Evolutionary conservation across 441 rosid genomes (phyloP), one percentile per base, ranked within the genome.

Genomic region (Brassica balearica): DNA sequence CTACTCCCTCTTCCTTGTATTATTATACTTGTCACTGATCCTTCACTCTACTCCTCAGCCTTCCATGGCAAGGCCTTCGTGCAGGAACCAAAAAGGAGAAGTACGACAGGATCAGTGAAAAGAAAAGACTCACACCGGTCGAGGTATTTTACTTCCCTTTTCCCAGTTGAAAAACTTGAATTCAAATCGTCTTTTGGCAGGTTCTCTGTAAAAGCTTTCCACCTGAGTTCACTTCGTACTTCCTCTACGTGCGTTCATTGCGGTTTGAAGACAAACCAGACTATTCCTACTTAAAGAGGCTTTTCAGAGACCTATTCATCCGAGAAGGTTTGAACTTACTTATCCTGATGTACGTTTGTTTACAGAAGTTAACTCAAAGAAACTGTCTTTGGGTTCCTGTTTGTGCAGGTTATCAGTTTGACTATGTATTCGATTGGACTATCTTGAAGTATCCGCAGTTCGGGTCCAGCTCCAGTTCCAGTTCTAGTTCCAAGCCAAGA

Each of bases 211-310:
- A 85, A 82, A 80, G 85, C 55, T 85, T 80, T 77, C 87, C 92
- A 25, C 84, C 91, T 27, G 92, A 90, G 80, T 90, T 90, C 82
- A 84, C 90, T 19, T 86, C 91, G 0, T 88, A 88, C 81, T 90
- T 90, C 65, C 90, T 83, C 63, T 90, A 90, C 68, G 90, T 91
- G 23, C 92, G 95, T 17, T 87, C 91, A 4, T 69, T 90, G 81
- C 85, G 89, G 68, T 90, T 90, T 82, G 95, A 90, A 75, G 92
- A 88, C 82, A 86, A 87, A 70, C 95, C 95, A 11, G 95, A 90
- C 75, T 88, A 90, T 75, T 85, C 95, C 25, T 90, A 88, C 82
- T 71, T 90, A 80, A 87, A 90, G 81, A 86, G 89, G 85, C 89
- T 90, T 61, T 90, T 90, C 82, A 78, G 91, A 14, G 94, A 90